Base-by-base conservation (phyloP, 2,329 filamentous ascomycete genomes). In the Epichloe amarillans region DNA sequence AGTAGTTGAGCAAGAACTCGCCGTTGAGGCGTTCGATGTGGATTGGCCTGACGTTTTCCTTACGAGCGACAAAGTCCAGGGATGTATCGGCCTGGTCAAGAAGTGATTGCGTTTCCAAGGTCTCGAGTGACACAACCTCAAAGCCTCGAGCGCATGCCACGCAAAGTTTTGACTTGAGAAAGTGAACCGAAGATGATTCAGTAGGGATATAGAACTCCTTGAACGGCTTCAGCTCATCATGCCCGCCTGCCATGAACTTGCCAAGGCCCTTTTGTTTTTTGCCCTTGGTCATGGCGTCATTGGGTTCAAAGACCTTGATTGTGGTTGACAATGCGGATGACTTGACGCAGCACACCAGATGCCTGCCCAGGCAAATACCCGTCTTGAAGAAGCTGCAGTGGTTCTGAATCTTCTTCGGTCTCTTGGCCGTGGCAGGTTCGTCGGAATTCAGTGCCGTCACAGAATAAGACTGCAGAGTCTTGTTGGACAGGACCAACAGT, bases 181-280 rank as follows among this genome's bases (percentile, higher is more conserved):
- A 98, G 69, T 98, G 93, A 40, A 98, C 93, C 39, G 90, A 96
- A 4, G 88, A 91, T n/a, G 91, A 95, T 72, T 98, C 93, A 6
- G 90, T 93, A 0, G 93, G 93, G 54, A 98, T 96, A 69, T 98
- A 98, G 63, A 96, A 97, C 72, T 98, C 93, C 76, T 95, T 95
- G 76, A 94, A 95, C 12, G 91, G 88, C 69, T 94, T 94, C 56
- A 98, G 78, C 59, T 95, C 88, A 66, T 98, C 93, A 65, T 96
- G 90, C 8, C 89, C 88, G 48, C 74, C 83, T 54, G 88, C 88
- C 70, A 98, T 91, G 83, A 98, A 95, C 71, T 94, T 95, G 58
- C 87, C 84, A 53, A 98, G 83, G 17, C 93, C 91, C 61, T 90
- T 93, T 65, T 95, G 94, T 72, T 94, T 96, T 73, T 93, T 94